These are phyloP conservation scores for Cucumis sativus DNA, from an alignment of 306 rosid genomes.

Conservation along the genomic window DNA sequence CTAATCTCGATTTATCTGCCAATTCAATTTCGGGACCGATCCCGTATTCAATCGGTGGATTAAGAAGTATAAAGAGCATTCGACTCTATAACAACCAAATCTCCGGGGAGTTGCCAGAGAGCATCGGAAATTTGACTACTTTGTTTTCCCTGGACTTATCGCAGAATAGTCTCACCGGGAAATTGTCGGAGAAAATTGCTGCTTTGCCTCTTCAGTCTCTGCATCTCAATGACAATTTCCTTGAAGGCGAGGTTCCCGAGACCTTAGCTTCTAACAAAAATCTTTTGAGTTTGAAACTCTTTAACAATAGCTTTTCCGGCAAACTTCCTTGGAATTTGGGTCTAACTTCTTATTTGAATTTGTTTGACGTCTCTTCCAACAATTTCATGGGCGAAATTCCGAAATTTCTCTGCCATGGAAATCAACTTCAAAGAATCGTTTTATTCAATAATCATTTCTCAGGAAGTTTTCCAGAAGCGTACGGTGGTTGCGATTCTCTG, in stretches of 20 bases:
- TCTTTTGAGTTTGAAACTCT: constrained; percentile 30
- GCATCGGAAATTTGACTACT: constrained; percentile 36
- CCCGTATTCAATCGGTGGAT: constrained; percentile 36
- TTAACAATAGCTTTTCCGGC: constrained; percentile 69
- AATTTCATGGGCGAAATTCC: constrained; percentile 50
- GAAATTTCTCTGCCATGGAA: constrained; percentile 33
- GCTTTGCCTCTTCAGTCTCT: constrained; percentile 24
- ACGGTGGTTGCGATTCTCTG: constrained; percentile 36
- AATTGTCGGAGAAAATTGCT: constrained; percentile 28
- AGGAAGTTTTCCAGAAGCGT: constrained; percentile 33
- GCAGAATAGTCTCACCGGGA: constrained; percentile 52
- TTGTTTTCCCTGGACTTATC: constrained; percentile 46
- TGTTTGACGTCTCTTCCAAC: constrained; percentile 65
- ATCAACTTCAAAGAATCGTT: constrained; percentile 28
- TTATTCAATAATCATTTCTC: constrained; percentile 42
- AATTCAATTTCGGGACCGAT: constrained; percentile 51
- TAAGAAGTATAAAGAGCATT: constrained; percentile 27
- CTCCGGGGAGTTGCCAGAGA: constrained; percentile 55
- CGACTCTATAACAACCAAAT: constrained; percentile 34
- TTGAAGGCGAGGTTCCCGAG: constrained; percentile 46
- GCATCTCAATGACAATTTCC: constrained; percentile 50
- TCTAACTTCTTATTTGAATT: constrained; percentile 22
- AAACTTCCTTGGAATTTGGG: constrained; percentile 47
- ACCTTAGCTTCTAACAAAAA: constrained; percentile 37
- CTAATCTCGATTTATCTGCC: constrained; percentile 41